Conservation (phyloP, 305 asterid species). For the Solanum chacoense region DNA sequence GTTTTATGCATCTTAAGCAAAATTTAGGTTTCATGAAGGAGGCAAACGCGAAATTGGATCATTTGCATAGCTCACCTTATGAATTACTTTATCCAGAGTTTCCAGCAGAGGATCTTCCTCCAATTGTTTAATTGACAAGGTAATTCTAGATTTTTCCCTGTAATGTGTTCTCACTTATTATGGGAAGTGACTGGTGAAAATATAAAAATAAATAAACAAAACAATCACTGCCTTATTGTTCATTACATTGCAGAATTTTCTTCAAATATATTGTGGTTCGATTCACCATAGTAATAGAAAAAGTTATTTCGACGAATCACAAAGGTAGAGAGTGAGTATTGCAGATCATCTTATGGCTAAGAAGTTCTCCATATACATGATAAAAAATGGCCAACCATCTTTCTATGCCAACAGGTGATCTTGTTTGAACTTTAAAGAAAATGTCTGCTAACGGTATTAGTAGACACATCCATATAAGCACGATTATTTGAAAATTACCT, state of each 20-base stretch:
- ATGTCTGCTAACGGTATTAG: neutral
- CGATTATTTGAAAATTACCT: conserved; percentile 34
- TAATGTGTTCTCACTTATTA: conserved; percentile 1
- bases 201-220: neutral
- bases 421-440: neutral
- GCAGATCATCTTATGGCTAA: neutral
- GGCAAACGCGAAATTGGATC: neutral
- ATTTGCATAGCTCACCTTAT: conserved; percentile 62
- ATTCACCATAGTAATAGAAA: neutral
- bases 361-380: neutral
- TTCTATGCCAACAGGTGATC: neutral
- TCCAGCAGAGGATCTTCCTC: conserved; percentile 91
- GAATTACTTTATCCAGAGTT: conserved; percentile 88
- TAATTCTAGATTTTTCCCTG: conserved; percentile 68
- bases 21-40: neutral
- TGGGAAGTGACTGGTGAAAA: neutral
- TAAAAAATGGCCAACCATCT: neutral
- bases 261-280: neutral
- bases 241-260: neutral
- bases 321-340: neutral
- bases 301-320: neutral
- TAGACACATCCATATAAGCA: neutral
- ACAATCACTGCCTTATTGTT: neutral
- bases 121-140: conserved; percentile 79
- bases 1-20: neutral